A percentile compares a stretch with the other conserved stretches of the same genome.
Evolutionary conservation across 1,284 basidiomycete genomes (phyloP).

Genomic region (Marasmius sp.): DNA sequence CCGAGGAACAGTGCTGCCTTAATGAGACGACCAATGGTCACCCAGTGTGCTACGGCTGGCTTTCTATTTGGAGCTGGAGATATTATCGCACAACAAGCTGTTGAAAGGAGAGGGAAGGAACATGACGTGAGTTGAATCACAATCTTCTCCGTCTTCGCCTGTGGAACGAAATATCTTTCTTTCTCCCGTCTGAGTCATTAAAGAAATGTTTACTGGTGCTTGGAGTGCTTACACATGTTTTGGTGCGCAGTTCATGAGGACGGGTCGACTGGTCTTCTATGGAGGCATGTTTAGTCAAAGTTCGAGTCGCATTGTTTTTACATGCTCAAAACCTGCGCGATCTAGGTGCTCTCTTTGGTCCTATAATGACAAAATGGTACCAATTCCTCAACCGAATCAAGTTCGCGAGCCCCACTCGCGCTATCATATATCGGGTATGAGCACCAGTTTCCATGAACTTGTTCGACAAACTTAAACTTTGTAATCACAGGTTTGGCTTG

Average conservation of each 20-base stretch:
- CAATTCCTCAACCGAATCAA: slow-evolving; percentile 61
- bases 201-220: not conserved
- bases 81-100: slow-evolving; percentile 77
- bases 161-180: not conserved
- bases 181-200: not conserved
- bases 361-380: slow-evolving; percentile 74
- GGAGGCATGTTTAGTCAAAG: slow-evolving; percentile 48
- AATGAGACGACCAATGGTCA: slow-evolving; percentile 60
- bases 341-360: slow-evolving; percentile 66
- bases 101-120: slow-evolving; percentile 64
- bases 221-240: slow-evolving; percentile 6
- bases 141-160: not conserved
- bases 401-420: slow-evolving; percentile 57
- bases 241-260: slow-evolving; percentile 58
- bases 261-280: slow-evolving; percentile 71
- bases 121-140: slow-evolving; percentile 60
- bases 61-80: slow-evolving; percentile 79
- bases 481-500: slow-evolving; percentile 61
- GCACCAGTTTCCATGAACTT: not conserved
- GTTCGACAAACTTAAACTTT: slow-evolving; percentile 9
- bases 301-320: not conserved
- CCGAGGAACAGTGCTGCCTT: slow-evolving; percentile 50
- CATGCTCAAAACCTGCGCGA: not conserved
- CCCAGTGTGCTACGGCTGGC: slow-evolving; percentile 67
- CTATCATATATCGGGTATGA: slow-evolving; percentile 60